Conservation (phyloP, 2,329 filamentous ascomycete genomes). For the Saccharata proteae region DNA sequence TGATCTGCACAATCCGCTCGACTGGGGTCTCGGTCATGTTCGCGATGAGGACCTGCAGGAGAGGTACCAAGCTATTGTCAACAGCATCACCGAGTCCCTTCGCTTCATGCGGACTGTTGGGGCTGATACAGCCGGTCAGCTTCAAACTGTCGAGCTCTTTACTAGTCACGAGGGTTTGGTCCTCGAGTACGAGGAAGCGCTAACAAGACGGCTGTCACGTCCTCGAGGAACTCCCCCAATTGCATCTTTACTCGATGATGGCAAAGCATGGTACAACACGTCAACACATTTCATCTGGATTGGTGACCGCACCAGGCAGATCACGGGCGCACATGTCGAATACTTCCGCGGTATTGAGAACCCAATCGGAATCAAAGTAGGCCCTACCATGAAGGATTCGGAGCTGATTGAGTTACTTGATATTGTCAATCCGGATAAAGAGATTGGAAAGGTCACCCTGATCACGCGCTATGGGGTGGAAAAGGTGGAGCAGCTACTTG, state of each 20-base stretch:
- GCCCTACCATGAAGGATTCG: conserved; percentile 63
- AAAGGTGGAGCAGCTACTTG: conserved; percentile 64
- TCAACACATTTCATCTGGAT: conserved; percentile 98
- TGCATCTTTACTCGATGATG: conserved; percentile 17
- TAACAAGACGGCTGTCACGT: conserved; percentile 65
- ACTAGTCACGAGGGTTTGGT: conserved; percentile 91
- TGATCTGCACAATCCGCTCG: conserved; percentile 82
- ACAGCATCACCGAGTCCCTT: conserved; percentile 77
- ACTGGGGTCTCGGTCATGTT: conserved; percentile 92
- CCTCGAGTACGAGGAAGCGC: conserved; percentile 82
- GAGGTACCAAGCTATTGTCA: conserved; percentile 76
- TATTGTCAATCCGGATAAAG: conserved; percentile 68
- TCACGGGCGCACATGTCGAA: conserved; percentile 88
- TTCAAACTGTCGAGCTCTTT: conserved; percentile 88
- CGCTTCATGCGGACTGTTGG: conserved; percentile 93
- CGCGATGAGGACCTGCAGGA: conserved; percentile 69
- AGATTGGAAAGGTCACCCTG: conserved; percentile 86
- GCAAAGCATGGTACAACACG: conserved; percentile 76
- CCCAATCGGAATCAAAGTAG: conserved; percentile 92
- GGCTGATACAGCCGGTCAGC: conserved; percentile 68
- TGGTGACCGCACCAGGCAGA: conserved; percentile 86
- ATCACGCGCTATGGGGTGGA: conserved; percentile 88
- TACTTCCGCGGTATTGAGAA: conserved; percentile 96
- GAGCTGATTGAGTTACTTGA: conserved; percentile 74
- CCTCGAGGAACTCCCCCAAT: conserved; percentile 28